phyloP scores from a whole-genome alignment of 192 early-diverging fungal species.

The Thamnidium elegans region DNA sequence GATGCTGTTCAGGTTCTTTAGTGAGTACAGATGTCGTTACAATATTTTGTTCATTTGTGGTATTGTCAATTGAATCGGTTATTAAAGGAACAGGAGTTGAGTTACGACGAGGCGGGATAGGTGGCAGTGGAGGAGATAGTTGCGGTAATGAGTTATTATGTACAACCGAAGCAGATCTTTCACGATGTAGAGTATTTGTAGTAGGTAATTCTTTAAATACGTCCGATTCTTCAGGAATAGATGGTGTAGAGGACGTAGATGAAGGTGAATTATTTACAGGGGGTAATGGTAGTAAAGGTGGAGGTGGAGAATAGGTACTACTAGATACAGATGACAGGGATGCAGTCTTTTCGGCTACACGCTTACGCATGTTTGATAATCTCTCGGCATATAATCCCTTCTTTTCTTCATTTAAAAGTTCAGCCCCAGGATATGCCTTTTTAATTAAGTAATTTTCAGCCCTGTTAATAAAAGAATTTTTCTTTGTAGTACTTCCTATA shows the following conservation, averaged over 20 bases:
- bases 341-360: background rate
- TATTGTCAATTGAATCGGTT: background rate
- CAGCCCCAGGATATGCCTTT: background rate
- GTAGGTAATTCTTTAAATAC: background rate
- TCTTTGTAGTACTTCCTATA: slow-evolving; percentile 5
- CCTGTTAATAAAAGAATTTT: background rate
- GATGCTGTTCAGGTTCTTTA: background rate
- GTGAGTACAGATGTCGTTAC: background rate
- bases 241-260: background rate
- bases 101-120: background rate
- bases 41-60: background rate
- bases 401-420: slow-evolving; percentile 6
- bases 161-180: background rate
- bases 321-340: background rate
- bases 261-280: background rate
- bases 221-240: background rate
- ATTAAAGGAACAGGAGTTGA: background rate
- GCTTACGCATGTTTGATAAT: slow-evolving; percentile 3
- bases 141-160: background rate
- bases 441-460: background rate
- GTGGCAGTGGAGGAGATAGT: background rate
- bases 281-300: background rate
- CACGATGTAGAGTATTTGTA: background rate
- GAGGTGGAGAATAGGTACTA: background rate
- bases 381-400: slow-evolving; percentile 5